Percentiles rank a stretch among this genome's conserved stretches.
Conservation (phyloP, 148 eudicot genomes). For the Heliosperma pusillum region DNA sequence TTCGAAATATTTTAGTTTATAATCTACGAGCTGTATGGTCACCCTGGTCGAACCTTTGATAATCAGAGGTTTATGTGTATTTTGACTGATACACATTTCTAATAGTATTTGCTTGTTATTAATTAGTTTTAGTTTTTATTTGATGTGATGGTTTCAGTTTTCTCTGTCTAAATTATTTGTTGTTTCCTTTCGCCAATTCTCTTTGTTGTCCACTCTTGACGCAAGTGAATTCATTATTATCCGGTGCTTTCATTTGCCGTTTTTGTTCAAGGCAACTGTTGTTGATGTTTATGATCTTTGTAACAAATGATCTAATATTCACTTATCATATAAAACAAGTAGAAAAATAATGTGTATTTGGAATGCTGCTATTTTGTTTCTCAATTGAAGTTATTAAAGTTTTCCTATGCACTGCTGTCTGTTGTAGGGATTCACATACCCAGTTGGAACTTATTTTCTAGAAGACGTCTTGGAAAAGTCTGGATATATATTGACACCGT, state of each 20-base stretch:
- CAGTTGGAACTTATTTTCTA: slow-evolving; percentile 76
- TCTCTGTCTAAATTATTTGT: not conserved
- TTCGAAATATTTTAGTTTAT: not conserved
- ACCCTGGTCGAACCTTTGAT: not conserved
- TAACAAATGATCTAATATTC: not conserved
- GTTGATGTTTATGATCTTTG: not conserved
- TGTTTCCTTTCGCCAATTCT: not conserved
- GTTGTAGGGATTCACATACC: slow-evolving; percentile 86
- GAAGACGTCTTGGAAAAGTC: slow-evolving; percentile 78
- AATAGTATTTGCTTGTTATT: not conserved
- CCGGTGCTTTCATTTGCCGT: not conserved
- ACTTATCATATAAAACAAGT: not conserved
- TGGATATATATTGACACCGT: slow-evolving; percentile 71
- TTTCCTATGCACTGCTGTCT: slow-evolving; percentile 16
- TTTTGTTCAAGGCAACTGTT: not conserved
- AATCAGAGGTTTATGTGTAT: slow-evolving; percentile 2
- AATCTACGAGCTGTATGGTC: not conserved
- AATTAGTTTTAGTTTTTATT: not conserved
- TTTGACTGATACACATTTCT: not conserved
- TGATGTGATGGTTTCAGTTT: slow-evolving; percentile 1
- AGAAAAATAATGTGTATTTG: not conserved
- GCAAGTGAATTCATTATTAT: not conserved
- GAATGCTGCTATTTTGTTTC: slow-evolving; percentile 9
- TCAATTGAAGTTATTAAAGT: slow-evolving; percentile 5
- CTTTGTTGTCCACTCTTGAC: slow-evolving; percentile 5